phyloP scores from a whole-genome alignment of 2,329 filamentous ascomycete genomes.

The Stachybotrys chartarum region DNA sequence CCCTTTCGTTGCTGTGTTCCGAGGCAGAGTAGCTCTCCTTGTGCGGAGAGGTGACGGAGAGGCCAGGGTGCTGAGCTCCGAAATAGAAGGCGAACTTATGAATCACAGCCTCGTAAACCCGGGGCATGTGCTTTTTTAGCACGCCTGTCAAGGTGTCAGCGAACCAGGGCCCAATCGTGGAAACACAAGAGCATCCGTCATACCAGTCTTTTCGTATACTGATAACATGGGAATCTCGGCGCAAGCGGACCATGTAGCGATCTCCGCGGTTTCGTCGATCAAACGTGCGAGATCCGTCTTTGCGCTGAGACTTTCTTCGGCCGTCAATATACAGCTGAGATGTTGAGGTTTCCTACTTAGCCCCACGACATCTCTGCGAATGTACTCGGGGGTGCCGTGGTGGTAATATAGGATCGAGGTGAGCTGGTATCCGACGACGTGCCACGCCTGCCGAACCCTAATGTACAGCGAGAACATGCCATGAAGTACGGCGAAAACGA shows the following conservation, averaged over 20 bases:
- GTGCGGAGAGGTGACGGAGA: constrained; percentile 49
- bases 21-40: constrained; percentile 26
- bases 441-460: constrained; percentile 71
- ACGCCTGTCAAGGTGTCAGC: constrained; percentile 51
- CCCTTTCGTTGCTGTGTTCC: constrained; percentile 21
- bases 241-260: constrained; percentile 88
- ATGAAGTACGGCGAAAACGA: constrained; percentile 66
- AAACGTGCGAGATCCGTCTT: constrained; percentile 73
- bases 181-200: constrained; percentile 15
- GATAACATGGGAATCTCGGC: constrained; percentile 83
- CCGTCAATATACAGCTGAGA: constrained; percentile 75
- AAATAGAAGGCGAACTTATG: constrained; percentile 84
- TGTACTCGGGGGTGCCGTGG: constrained; percentile 89
- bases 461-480: constrained; percentile 84
- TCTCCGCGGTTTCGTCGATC: constrained; percentile 84
- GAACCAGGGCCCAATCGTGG: neutral
- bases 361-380: constrained; percentile 74
- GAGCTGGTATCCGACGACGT: constrained; percentile 68
- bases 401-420: constrained; percentile 87
- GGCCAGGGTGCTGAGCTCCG: constrained; percentile 62
- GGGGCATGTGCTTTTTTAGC: constrained; percentile 82
- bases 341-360: constrained; percentile 74
- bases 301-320: constrained; percentile 62
- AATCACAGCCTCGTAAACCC: constrained; percentile 71
- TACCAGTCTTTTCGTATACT: constrained; percentile 88